Base-by-base conservation (phyloP, 345 rosid genomes). In the Pseudoturritis turrita region DNA sequence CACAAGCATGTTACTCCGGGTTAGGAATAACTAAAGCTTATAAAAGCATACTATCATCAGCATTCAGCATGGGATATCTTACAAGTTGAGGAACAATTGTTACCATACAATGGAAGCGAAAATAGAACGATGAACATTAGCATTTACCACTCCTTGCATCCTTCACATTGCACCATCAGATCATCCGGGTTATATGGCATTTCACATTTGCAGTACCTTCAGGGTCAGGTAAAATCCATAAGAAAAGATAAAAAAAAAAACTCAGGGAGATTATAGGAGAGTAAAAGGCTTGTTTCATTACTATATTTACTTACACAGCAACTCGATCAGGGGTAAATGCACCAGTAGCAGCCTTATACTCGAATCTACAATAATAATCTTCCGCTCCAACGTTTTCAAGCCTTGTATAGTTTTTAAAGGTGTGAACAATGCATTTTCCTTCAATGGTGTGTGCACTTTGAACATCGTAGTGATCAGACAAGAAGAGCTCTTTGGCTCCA, bases 141-240 rank as follows among this genome's bases (percentile, higher is more conserved):
- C 29, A 63, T 49, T 75, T 92, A 92, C 95, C 98, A 92, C 84
- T 89, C 96, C 70, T 82, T 92, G 87, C 98, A 92, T 6, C 88
- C 89, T 68, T 89, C 96, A 29, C 98, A 92, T 46, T 88, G 96
- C 72, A 90, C 98, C 97, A 90, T 90, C 23, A 92, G 89, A 70
- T 85, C 88, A 81, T 90, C 98, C 4, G 96, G 96, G 73, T 92
- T 90, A 80, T 92, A 87, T 1, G 98, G 98, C 96, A 90, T 88
- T 83, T 88, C 91, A 68, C 98, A 92, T 75, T 82, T 88, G 84
- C 98, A 92, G 70, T 88, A 92, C 81, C 98, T 92, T 78, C 74
- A 72, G 12, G 79, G 47, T 50, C 40, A 74, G 55, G 35, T 37
- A 31, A 62, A 77, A 15, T 21, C 64, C 46, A 33, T 33, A 63